Evolutionary conservation across 495 filamentous ascomycete genomes (phyloP), one percentile per base, ranked within the genome.

Genomic region (Daldinia bambusicola): DNA sequence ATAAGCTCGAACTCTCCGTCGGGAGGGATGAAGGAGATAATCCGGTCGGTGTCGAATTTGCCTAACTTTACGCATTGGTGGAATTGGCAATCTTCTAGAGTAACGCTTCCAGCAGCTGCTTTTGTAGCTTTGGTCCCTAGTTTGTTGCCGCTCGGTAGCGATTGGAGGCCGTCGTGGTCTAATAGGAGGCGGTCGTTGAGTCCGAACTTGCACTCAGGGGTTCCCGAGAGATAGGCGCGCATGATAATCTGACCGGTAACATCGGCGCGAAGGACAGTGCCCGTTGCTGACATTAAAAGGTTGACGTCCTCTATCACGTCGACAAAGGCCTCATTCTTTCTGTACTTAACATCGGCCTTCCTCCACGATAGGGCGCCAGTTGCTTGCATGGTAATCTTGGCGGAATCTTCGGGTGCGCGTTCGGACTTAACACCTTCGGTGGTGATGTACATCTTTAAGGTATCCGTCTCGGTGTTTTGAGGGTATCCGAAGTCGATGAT

Each of bases 231-330:
- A 75, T 99, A 99, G 65, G 96, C 96, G 59, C 96, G 94, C 96
- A 99, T 99, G 71, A 98, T 88, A 74, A 99, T 98, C 77, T 98
- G 94, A 37, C 96, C 96, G 66, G 92, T 97, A 59, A 99, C 96
- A 76, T 99, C 96, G 67, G 96, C 96, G 71, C 96, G 92, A 14
- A 99, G 90, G 9, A 98, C 92, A 30, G 94, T 95, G 20, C 96
- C 95, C 4, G 92, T 92, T 7, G 95, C 96, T 37, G 94, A 97
- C 93, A 99, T 97, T 55, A 99, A 88, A 58, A 99, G 90, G 80
- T 99, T 99, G 61, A 99, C 95, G 75, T 98, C 96, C 82, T 99
- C 96, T 77, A 99, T 99, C 26, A 99, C 96, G 79, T 99, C 95
- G 61, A 99, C 95, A 71, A 99, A 99, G 34, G 95, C 95, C 81